These are phyloP conservation scores for Sonneratia caseolaris DNA, from an alignment of 345 rosid species.

Conservation along the genomic window DNA sequence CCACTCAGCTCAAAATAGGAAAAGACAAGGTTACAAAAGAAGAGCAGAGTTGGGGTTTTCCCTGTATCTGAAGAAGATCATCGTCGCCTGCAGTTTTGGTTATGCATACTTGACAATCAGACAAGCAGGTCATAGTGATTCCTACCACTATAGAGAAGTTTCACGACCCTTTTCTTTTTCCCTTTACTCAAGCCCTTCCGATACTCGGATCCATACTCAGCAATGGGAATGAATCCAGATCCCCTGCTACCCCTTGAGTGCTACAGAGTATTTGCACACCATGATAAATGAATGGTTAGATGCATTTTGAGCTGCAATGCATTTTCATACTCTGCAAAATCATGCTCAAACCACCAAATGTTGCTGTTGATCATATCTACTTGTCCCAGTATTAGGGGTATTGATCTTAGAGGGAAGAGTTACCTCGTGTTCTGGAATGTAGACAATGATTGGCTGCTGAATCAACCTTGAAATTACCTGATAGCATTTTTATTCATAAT, in stretches of 20 bases:
- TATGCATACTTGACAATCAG: constrained; percentile 8
- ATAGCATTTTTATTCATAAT: background rate
- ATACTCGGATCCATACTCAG: constrained; percentile 74
- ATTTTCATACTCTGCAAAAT: background rate
- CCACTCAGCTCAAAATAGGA: background rate
- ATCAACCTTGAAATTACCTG: constrained; percentile 85
- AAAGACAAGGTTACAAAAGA: background rate
- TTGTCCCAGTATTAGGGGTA: background rate
- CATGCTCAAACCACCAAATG: background rate
- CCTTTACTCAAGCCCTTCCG: constrained; percentile 36
- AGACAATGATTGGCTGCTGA: constrained; percentile 60
- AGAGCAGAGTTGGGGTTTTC: background rate
- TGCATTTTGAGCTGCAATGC: background rate
- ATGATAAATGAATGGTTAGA: background rate
- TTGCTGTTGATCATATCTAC: background rate
- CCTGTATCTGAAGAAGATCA: background rate
- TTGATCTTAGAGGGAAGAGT: background rate
- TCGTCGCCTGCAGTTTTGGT: background rate
- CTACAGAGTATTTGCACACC: constrained; percentile 22
- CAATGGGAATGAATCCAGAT: constrained; percentile 64
- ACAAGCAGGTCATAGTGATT: constrained; percentile 80
- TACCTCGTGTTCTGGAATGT: constrained; percentile 86
- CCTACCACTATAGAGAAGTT: constrained; percentile 75
- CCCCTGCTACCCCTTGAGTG: constrained; percentile 51
- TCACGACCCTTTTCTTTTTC: constrained; percentile 54